Conservation (phyloP, 176 grass and related monocot genomes). For the Raddia distichophylla region DNA sequence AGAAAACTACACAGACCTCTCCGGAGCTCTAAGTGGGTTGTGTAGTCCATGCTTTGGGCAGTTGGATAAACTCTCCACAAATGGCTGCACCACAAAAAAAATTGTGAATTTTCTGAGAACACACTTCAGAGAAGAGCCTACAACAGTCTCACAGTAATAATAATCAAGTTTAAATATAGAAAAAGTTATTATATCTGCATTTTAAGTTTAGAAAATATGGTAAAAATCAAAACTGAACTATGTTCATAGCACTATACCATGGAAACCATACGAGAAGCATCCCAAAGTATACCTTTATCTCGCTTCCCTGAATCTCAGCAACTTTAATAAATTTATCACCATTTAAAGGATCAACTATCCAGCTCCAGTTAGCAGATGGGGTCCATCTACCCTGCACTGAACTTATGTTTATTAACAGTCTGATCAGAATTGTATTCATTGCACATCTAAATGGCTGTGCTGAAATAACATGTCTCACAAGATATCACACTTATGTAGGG, state of each 20-base stretch:
- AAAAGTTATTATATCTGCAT: background rate
- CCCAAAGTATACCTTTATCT: conserved; percentile 64
- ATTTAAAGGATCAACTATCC: conserved; percentile 86
- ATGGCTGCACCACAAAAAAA: conserved; percentile 52
- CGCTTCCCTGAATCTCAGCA: conserved; percentile 72
- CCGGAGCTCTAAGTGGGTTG: conserved; percentile 85
- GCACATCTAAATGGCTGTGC: background rate
- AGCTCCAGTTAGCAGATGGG: conserved; percentile 62
- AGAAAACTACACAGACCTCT: conserved; percentile 59
- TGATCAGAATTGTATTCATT: background rate
- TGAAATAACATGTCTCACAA: background rate
- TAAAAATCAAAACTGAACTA: background rate
- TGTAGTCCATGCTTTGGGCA: conserved; percentile 97
- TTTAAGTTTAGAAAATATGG: background rate
- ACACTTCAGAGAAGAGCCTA: conserved; percentile 7
- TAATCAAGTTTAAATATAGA: conserved; percentile 16
- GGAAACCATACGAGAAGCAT: conserved; percentile 9
- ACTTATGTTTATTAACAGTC: conserved; percentile 19
- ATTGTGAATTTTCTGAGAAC: background rate
- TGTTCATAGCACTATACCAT: background rate
- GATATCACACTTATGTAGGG: background rate
- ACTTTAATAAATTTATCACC: conserved; percentile 88
- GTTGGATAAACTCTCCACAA: conserved; percentile 78
- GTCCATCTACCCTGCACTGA: conserved; percentile 93
- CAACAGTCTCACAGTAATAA: background rate